Evolutionary conservation across 768 basidiomycete genomes (phyloP).

Genomic region (Favolaschia claudopus): DNA sequence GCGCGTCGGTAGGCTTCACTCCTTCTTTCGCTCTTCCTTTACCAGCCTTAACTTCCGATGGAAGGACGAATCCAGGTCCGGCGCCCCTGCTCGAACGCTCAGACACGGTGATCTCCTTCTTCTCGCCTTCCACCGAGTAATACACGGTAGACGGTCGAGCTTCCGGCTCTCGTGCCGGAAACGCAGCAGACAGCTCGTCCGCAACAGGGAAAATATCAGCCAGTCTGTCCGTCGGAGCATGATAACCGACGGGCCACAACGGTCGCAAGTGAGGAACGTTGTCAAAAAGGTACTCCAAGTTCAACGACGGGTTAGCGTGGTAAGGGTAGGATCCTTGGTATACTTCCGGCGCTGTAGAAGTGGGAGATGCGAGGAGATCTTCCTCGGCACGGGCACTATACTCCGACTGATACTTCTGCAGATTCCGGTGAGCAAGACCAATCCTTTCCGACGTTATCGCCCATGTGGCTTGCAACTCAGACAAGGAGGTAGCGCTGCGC

Average conservation of each 20-base stretch:
- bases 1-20: no score
- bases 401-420: background rate
- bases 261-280: background rate
- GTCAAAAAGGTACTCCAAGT: background rate
- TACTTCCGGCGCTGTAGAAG: background rate
- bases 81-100: no score
- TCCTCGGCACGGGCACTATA: background rate
- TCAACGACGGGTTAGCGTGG: background rate
- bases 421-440: background rate
- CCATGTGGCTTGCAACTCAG: background rate
- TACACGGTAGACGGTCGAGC: background rate
- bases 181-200: background rate
- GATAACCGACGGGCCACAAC: background rate
- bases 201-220: background rate
- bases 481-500: background rate
- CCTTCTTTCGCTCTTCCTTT: no score
- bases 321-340: background rate
- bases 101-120: no score
- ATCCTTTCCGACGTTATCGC: background rate
- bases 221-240: background rate
- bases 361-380: background rate
- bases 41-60: no score
- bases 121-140: background rate
- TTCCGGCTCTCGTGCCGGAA: background rate
- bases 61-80: no score